Conservation (phyloP, 805 yeast species). For the Wickerhamomyces hampshirensis region DNA sequence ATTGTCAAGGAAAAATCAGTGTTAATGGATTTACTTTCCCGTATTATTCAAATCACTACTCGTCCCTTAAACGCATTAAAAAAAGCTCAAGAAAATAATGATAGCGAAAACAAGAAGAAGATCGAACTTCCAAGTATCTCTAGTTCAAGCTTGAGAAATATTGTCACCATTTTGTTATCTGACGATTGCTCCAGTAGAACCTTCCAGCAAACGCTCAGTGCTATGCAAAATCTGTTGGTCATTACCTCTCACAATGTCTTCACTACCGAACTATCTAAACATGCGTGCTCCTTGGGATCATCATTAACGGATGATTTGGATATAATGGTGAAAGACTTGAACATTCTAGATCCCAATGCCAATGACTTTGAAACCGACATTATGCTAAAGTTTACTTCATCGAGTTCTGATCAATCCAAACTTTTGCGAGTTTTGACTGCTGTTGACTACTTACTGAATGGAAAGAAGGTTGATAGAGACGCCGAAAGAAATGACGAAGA, state of each 20-base stretch:
- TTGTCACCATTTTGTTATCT: constrained; percentile 65
- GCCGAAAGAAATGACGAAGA: constrained; percentile 17
- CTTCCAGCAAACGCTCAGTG: constrained; percentile 75
- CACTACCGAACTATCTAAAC: constrained; percentile 59
- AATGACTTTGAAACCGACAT: constrained; percentile 49
- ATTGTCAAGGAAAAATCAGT: constrained; percentile 68
- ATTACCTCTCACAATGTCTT: constrained; percentile 60
- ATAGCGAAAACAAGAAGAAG: constrained; percentile 18
- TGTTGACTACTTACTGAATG: constrained; percentile 68
- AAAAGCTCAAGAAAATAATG: constrained; percentile 31
- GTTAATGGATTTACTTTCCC: constrained; percentile 70
- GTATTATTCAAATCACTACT: constrained; percentile 72
- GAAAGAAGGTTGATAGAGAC: constrained; percentile 4
- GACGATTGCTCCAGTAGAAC: constrained; percentile 84
- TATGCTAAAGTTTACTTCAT: constrained; percentile 65
- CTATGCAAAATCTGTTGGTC: constrained; percentile 70
- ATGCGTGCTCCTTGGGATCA: constrained; percentile 57
- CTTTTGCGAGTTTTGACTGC: constrained; percentile 84
- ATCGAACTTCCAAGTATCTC: constrained; percentile 60
- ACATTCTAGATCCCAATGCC: constrained; percentile 23
- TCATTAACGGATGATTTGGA: constrained; percentile 51
- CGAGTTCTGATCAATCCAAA: constrained; percentile 85
- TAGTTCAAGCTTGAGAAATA: constrained; percentile 50
- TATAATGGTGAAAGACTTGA: constrained; percentile 7
- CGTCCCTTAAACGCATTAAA: constrained; percentile 59